Conservation (phyloP, 805 yeast genomes). For the Candida sakaeoensis region DNA sequence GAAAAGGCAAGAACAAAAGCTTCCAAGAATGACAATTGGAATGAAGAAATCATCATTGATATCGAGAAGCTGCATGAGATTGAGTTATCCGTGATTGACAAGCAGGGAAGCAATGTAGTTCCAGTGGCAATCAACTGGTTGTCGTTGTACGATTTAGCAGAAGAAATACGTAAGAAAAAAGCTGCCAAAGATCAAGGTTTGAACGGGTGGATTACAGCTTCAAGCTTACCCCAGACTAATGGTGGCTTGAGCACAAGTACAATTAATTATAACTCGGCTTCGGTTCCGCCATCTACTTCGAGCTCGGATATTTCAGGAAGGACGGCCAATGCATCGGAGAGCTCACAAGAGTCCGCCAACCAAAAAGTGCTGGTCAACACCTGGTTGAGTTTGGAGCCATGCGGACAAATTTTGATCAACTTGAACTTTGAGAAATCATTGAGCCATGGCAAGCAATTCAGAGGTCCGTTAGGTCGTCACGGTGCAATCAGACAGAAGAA, state of each 20-base stretch:
- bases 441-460: constrained; percentile 34
- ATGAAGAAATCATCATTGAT: constrained; percentile 74
- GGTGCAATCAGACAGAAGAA: constrained; percentile 96
- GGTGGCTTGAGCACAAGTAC: background rate
- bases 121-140: constrained; percentile 96
- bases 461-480: constrained; percentile 68
- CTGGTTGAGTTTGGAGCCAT: constrained; percentile 92
- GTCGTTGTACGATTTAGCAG: constrained; percentile 84
- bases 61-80: constrained; percentile 92
- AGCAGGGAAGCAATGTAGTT: constrained; percentile 48
- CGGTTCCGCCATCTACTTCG: constrained; percentile 1
- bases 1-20: constrained; percentile 72
- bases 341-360: constrained; percentile 8
- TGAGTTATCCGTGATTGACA: constrained; percentile 84
- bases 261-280: constrained; percentile 2
- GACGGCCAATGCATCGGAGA: constrained; percentile 1
- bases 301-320: constrained; percentile 4
- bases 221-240: constrained; percentile 37
- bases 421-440: constrained; percentile 71
- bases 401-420: constrained; percentile 80
- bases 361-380: constrained; percentile 51
- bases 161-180: constrained; percentile 88
- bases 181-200: constrained; percentile 67
- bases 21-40: constrained; percentile 75
- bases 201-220: constrained; percentile 88